Conservation (phyloP, 306 rosid genomes). For the Cicer yamashitae region DNA sequence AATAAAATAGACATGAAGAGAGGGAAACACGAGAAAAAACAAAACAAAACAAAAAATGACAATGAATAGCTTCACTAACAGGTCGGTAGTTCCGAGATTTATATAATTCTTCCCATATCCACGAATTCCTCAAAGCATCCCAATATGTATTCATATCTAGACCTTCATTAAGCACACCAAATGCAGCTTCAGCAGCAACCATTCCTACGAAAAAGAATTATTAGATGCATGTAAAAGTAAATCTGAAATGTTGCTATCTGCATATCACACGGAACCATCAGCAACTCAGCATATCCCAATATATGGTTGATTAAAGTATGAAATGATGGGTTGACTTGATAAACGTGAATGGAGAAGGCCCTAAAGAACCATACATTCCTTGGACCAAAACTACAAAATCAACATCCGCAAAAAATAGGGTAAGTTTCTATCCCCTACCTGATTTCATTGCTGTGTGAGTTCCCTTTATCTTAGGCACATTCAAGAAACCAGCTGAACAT, state of each 20-base stretch:
- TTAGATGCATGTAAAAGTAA: constrained; percentile 9
- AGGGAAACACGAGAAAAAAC: constrained; percentile 17
- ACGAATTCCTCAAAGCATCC: constrained; percentile 77
- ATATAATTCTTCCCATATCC: constrained; percentile 95
- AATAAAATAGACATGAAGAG: constrained; percentile 8
- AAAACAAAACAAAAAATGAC: constrained; percentile 4
- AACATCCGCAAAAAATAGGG: constrained; percentile 21
- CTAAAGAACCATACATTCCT: constrained; percentile 17
- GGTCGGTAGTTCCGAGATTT: constrained; percentile 83
- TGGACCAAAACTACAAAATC: constrained; percentile 28
- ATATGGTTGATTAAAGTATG: constrained; percentile 38
- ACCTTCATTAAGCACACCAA: constrained; percentile 63
- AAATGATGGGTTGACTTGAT: constrained; percentile 21
- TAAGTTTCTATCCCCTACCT: constrained; percentile 62
- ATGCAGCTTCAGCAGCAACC: constrained; percentile 94
- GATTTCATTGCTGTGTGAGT: constrained; percentile 98
- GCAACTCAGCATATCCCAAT: constrained; percentile 1
- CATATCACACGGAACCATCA: constrained; percentile 18
- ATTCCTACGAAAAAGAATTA: constrained; percentile 65
- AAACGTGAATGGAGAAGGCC: constrained; percentile 18
- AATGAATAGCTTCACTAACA: constrained; percentile 56
- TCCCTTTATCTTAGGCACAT: constrained; percentile 96
- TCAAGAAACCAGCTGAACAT: constrained; percentile 94
- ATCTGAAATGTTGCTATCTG: constrained; percentile 18
- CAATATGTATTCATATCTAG: constrained; percentile 72